Percentiles rank a stretch among this genome's conserved stretches.
phyloP scores from a whole-genome alignment of 2,329 filamentous ascomycete genomes.

The Arthrinium puccinioides region DNA sequence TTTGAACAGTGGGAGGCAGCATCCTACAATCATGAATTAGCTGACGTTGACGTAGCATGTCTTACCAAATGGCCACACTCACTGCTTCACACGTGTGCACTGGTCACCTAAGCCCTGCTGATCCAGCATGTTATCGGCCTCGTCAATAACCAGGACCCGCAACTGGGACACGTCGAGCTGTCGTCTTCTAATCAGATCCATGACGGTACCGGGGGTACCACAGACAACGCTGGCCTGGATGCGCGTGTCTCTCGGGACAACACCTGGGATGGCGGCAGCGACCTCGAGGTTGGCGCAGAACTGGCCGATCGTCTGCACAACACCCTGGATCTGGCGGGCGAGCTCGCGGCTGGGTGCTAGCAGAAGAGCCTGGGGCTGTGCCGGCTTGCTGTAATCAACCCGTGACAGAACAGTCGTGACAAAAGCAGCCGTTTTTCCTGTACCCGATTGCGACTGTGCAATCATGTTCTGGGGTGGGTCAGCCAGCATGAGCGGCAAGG shows the following conservation, averaged over 20 bases:
- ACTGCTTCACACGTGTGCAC: constrained; percentile 84
- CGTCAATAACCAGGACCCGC: constrained; percentile 83
- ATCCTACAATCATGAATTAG: constrained; percentile 41
- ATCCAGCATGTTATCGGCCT: constrained; percentile 98
- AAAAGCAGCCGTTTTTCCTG: constrained; percentile 96
- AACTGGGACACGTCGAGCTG: constrained; percentile 66
- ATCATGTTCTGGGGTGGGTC: constrained; percentile 92
- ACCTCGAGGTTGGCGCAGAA: constrained; percentile 72
- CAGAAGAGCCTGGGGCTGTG: constrained; percentile 76
- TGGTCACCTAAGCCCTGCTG: constrained; percentile 93
- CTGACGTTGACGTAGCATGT: neutral
- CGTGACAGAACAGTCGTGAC: constrained; percentile 86
- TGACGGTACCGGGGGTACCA: constrained; percentile 88
- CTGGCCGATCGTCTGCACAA: constrained; percentile 75
- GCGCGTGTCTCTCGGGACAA: constrained; percentile 58
- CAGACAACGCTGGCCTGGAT: constrained; percentile 77
- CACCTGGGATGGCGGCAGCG: constrained; percentile 76
- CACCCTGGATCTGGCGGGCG: constrained; percentile 86
- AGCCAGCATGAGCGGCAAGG: constrained; percentile 78
- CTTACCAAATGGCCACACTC: constrained; percentile 26
- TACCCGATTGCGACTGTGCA: constrained; percentile 97
- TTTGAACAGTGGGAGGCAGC: constrained; percentile 69
- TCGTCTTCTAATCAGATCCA: constrained; percentile 74
- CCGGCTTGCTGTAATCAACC: constrained; percentile 62
- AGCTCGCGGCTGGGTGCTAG: constrained; percentile 91